Percentiles rank a stretch among this genome's conserved stretches.
Conservation (phyloP, 106 monocot genomes). For the Phalaenopsis equestris region DNA sequence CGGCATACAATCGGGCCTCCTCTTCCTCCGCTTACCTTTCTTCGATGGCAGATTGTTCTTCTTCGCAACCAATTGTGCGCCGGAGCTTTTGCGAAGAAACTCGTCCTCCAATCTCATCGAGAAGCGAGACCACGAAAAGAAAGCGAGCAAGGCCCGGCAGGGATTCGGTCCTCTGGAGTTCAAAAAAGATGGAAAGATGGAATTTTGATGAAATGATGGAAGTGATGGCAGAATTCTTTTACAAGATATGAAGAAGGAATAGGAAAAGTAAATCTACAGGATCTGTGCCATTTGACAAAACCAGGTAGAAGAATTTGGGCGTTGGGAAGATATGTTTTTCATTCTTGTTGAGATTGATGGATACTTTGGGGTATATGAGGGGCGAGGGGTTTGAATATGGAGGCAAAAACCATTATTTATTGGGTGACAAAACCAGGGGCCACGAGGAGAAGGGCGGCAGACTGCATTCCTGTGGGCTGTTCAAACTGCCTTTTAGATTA, state of each 20-base stretch:
- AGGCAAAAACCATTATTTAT: background rate
- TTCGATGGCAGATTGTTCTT: slow-evolving; percentile 10
- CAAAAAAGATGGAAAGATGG: background rate
- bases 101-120: slow-evolving; percentile 4
- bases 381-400: background rate
- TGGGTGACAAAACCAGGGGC: slow-evolving; percentile 4
- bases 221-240: background rate
- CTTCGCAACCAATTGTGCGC: background rate
- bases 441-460: background rate
- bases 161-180: no score
- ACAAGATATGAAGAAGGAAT: background rate
- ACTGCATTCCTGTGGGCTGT: slow-evolving; percentile 10
- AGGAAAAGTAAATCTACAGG: background rate
- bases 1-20: slow-evolving; percentile 12
- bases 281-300: background rate
- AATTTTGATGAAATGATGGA: background rate
- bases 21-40: slow-evolving; percentile 31
- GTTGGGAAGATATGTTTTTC: background rate
- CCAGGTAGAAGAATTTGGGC: background rate
- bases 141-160: background rate
- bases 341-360: background rate
- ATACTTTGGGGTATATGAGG: slow-evolving; percentile 1
- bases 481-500: background rate
- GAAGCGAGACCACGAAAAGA: background rate
- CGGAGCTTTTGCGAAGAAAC: background rate